A percentile compares a stretch with the other conserved stretches of the same genome.
phyloP scores from a whole-genome alignment of 371 early-diverging fungal species.

The Apophysomyces trapeziformis region DNA sequence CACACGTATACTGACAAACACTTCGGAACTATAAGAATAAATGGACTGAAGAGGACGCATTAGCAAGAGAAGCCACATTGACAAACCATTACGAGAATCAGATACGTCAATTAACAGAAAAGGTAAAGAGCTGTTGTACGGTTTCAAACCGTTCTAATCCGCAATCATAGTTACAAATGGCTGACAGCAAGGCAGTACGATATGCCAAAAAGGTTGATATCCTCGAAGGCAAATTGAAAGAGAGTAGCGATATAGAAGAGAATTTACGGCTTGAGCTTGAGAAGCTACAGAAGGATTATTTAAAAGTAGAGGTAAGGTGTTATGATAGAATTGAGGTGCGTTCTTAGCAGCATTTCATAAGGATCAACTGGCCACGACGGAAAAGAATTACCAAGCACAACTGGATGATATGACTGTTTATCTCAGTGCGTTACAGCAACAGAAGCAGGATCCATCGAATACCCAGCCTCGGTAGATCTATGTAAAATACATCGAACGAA shows the following conservation, averaged over 20 bases:
- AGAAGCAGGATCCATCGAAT: background rate
- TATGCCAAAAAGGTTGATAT: slow-evolving; percentile 36
- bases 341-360: slow-evolving; percentile 4
- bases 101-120: slow-evolving; percentile 34
- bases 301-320: slow-evolving; percentile 24
- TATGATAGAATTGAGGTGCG: background rate
- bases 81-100: slow-evolving; percentile 39
- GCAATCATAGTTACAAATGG: slow-evolving; percentile 35
- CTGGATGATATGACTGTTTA: slow-evolving; percentile 46
- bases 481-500: background rate
- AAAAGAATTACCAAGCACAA: slow-evolving; percentile 44
- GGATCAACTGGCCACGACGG: slow-evolving; percentile 41
- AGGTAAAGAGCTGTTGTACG: slow-evolving; percentile 19
- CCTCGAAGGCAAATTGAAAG: slow-evolving; percentile 33
- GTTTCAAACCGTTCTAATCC: background rate
- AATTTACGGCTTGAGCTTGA: slow-evolving; percentile 34
- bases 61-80: slow-evolving; percentile 27
- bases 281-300: slow-evolving; percentile 34
- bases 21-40: background rate
- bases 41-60: background rate
- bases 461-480: background rate
- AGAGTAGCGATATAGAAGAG: slow-evolving; percentile 27
- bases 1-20: background rate
- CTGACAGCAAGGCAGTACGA: slow-evolving; percentile 45
- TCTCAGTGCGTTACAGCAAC: slow-evolving; percentile 25